phyloP scores from a whole-genome alignment of 164 flowering plant genomes.

The Vitis rotundifolia region DNA sequence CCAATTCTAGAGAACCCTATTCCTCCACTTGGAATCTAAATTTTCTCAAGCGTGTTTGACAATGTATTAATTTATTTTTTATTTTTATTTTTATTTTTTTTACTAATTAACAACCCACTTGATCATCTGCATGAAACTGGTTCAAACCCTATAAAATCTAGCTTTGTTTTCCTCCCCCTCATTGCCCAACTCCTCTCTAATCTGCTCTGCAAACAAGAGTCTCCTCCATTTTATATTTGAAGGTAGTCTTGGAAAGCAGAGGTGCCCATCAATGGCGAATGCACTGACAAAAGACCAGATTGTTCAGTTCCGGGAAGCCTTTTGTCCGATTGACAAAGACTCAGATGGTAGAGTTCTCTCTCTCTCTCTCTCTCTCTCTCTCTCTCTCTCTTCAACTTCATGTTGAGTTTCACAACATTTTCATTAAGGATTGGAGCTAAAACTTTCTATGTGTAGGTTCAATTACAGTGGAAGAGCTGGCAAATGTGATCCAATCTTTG shows the following conservation, averaged over 20 bases:
- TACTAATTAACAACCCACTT: too few species aligned
- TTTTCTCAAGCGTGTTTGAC: slow-evolving; percentile 9
- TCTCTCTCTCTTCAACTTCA: too few species aligned
- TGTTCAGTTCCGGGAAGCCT: slow-evolving; percentile 52
- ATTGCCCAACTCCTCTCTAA: too few species aligned
- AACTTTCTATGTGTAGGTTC: slow-evolving; percentile 20
- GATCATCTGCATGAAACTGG: too few species aligned
- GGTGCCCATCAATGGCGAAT: slow-evolving; percentile 22
- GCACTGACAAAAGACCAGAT: slow-evolving; percentile 43
- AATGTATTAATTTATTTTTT: neutral
- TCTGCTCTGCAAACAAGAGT: too few species aligned
- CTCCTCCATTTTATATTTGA: neutral
- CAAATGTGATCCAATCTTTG: slow-evolving; percentile 34
- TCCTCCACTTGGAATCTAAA: slow-evolving; percentile 8
- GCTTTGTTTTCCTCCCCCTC: too few species aligned
- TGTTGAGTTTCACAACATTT: too few species aligned
- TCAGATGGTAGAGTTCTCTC: slow-evolving; percentile 37
- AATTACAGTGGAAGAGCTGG: slow-evolving; percentile 52
- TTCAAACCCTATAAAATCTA: too few species aligned
- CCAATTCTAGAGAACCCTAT: neutral
- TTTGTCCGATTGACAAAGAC: slow-evolving; percentile 46
- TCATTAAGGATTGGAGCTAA: too few species aligned
- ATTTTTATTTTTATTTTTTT: too few species aligned
- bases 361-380: neutral
- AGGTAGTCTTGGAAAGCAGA: neutral